Base-by-base conservation (phyloP, 805 yeast species). In the Wickerhamiella galacta region DNA sequence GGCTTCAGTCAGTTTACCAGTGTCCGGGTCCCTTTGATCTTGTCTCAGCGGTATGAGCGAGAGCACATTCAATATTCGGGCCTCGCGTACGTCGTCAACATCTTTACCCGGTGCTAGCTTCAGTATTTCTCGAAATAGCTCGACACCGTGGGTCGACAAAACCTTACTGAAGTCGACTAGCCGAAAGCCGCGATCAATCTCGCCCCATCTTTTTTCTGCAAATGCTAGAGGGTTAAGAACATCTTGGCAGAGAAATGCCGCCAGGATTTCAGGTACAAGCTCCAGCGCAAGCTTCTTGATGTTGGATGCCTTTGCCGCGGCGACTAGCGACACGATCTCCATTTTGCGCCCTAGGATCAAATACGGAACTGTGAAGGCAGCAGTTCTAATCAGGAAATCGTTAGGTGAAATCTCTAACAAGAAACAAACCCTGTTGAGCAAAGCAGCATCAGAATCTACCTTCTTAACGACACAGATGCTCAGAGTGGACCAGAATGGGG, bases 401-500 rank as follows among this genome's bases (percentile, higher is more conserved):
- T 60, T 62, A 3, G 64, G 58, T 2, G 78, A 63, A 29, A 81
- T 68, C 1, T 72, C 77, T 14, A 82, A 62, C 8, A 81, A 57
- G 18, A 70, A 72, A 5, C 83, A 68, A 12, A 87, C 60, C 37
- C 68, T 64, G 17, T 60, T 60, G 18, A 81, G 64, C 34, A 78
- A 57, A 4, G 61, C 56, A 0, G 73, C 70, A 34, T 67, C 67
- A 3, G 61, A 53, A 28, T 70, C 47, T 28, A 63, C 61, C 39
- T 69, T 69, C 6, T 28, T 28, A 3, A 81, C 72, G 12, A 81
- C 62, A 16, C 66, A 65, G 27, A 71, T 66, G 24, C 85, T 67
- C 6, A 83, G 60, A 22, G 74, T 66, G 2, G 87, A 83, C 45
- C 90, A 64, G 39, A 70, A 79, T 0, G 94, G 93, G 6, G 79